Conservation (phyloP, 2,329 filamentous ascomycete genomes). For the Neofusicoccum parvum region DNA sequence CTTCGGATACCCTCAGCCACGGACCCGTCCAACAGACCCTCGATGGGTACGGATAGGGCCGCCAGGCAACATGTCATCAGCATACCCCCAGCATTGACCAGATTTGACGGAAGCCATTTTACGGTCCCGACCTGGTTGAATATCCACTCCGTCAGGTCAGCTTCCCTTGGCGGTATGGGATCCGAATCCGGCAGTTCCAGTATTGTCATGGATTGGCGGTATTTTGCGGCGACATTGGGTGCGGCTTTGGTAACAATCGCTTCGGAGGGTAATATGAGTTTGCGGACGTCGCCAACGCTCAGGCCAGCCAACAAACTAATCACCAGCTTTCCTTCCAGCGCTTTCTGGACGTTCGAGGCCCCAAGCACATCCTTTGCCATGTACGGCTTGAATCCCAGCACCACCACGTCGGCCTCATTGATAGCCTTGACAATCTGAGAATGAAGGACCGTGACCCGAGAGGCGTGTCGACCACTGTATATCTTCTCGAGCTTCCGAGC, state of each 20-base stretch:
- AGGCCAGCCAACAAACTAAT: background rate
- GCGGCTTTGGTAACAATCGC: background rate
- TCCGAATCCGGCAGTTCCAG: background rate
- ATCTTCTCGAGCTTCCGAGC: background rate
- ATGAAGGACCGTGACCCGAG: background rate
- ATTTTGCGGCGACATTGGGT: background rate
- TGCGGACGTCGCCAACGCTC: background rate
- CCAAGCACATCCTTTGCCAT: background rate
- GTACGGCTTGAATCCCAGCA: slow-evolving; percentile 1
- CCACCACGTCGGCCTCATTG: background rate
- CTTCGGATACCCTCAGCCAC: background rate
- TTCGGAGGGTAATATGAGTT: background rate
- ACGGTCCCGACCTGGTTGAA: background rate
- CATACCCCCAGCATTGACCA: background rate
- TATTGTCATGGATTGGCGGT: background rate
- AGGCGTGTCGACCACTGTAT: background rate
- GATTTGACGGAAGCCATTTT: background rate
- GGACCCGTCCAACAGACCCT: background rate
- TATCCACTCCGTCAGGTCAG: background rate
- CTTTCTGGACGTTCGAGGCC: background rate
- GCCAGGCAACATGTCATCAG: background rate
- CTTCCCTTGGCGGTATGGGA: background rate
- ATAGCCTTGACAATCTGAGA: background rate
- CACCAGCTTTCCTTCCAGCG: background rate
- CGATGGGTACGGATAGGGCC: background rate